A percentile compares a stretch with the other conserved stretches of the same genome.
These are phyloP conservation scores for Barbarea vulgaris DNA, from an alignment of 345 rosid genomes.

Conservation along the genomic window DNA sequence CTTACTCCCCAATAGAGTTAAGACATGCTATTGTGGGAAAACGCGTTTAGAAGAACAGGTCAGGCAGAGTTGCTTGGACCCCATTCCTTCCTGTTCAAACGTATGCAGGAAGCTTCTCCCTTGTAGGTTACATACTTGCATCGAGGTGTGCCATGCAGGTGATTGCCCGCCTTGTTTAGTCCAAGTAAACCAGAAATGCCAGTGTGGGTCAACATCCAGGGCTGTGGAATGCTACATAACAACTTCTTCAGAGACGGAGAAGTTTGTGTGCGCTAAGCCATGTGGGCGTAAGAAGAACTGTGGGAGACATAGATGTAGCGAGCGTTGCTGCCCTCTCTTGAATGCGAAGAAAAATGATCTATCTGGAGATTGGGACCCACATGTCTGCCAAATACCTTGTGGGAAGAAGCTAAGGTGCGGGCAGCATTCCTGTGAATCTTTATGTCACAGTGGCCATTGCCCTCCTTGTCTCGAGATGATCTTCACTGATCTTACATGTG, in stretches of 20 bases:
- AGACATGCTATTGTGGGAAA: conserved; percentile 85
- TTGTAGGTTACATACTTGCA: conserved; percentile 71
- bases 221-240: conserved; percentile 74
- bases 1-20: conserved; percentile 65
- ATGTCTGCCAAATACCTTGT: conserved; percentile 84
- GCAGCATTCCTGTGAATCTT: conserved; percentile 82
- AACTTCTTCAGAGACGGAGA: conserved; percentile 50
- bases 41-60: conserved; percentile 60
- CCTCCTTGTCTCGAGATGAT: conserved; percentile 93
- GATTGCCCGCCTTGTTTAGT: conserved; percentile 75
- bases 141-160: conserved; percentile 81
- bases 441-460: conserved; percentile 96
- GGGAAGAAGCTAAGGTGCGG: conserved; percentile 93
- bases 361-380: conserved; percentile 78
- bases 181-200: conserved; percentile 73
- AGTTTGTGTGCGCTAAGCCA: conserved; percentile 71
- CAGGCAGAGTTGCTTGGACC: conserved; percentile 81
- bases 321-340: conserved; percentile 89
- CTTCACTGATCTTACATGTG: conserved; percentile 87
- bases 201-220: conserved; percentile 75
- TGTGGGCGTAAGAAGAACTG: conserved; percentile 89
- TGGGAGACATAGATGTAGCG: conserved; percentile 93
- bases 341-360: conserved; percentile 44
- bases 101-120: conserved; percentile 71
- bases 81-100: conserved; percentile 72